Evolutionary conservation across 352 stramenopile species (phyloP).

Genomic region (Globisporangium apiculatum): DNA sequence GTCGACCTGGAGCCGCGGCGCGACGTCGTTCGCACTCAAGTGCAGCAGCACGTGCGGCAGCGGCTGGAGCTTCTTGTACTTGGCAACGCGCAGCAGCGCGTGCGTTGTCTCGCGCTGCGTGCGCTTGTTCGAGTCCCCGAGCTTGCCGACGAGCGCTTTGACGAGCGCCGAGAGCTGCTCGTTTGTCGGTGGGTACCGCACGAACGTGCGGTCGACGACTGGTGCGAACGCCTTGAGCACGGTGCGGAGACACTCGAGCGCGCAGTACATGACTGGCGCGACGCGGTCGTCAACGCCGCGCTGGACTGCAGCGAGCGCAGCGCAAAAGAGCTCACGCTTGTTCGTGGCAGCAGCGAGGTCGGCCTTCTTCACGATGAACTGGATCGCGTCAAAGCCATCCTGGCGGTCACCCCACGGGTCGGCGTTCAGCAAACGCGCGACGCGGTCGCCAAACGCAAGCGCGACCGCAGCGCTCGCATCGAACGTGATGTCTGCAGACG

Average conservation of each 20-base stretch:
- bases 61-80: conserved; percentile 49
- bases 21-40: conserved; percentile 50
- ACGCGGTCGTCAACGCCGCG: conserved; percentile 72
- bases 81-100: conserved; percentile 50
- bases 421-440: conserved; percentile 53
- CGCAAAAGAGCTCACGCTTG: conserved; percentile 54
- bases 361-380: conserved; percentile 55
- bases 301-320: conserved; percentile 54
- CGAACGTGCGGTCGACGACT: conserved; percentile 35
- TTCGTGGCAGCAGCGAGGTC: conserved; percentile 33
- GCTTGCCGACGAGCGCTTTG: conserved; percentile 45
- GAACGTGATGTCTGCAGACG: conserved; percentile 21
- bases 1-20: conserved; percentile 45
- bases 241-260: conserved; percentile 58
- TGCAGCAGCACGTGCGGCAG: conserved; percentile 56
- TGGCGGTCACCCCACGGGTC: conserved; percentile 78
- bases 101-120: conserved; percentile 65
- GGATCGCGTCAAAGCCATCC: conserved; percentile 71
- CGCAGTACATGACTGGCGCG: conserved; percentile 76
- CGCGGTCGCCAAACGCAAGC: conserved; percentile 55
- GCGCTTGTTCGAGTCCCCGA: conserved; percentile 77
- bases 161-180: conserved; percentile 48
- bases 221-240: conserved; percentile 63
- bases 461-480: conserved; percentile 67
- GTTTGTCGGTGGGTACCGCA: conserved; percentile 37